Evolutionary conservation across 257 asterid species (phyloP), one percentile per base, ranked within the genome.

Genomic region (Solanum clarkiae): DNA sequence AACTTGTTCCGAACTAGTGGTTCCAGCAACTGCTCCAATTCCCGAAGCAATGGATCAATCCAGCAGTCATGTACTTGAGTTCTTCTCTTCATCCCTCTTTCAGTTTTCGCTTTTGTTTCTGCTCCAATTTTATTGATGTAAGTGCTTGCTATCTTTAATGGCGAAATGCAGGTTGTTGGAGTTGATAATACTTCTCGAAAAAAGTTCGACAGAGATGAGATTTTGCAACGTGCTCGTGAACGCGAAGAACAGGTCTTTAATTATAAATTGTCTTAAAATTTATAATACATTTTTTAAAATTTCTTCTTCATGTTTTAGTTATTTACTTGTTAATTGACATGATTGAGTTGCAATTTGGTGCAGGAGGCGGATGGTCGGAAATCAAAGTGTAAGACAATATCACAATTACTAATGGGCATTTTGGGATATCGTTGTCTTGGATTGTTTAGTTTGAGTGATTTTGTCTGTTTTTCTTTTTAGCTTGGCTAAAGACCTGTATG

Each of bases 171-270:
- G 99, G 92, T 87, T 81, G 93, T 88, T 87, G 99, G 97, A 86
- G 93, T 97, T 65, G 99, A 97, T 87, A 97, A 97, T 90, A 97
- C 98, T 84, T 97, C 94, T 53, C 90, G 98, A 7, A 95, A 72
- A 89, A 96, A 97, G 86, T 95, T 97, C 88, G 99, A 95, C 62
- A 89, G 95, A 24, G 99, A 97, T 89, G 99, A 93, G 90, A 94
- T 93, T 89, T 90, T 93, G 87, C 92, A 97, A 70, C 98, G 99
- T 26, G 99, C 99, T 80, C 98, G 98, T 66, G 94, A 91, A 57
- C 98, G 99, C 22, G 98, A 97, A 91, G 98, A 94, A 68, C 92
- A 91, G 95, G 99, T 92, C 6, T 32, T 80, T 42, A 53, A 16
- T 29, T 45, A 18, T 69, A 20, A 40, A 18, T 16, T 83, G 24